Base-by-base conservation (phyloP, 2,329 filamentous ascomycete species). In the Venturia pyrina region DNA sequence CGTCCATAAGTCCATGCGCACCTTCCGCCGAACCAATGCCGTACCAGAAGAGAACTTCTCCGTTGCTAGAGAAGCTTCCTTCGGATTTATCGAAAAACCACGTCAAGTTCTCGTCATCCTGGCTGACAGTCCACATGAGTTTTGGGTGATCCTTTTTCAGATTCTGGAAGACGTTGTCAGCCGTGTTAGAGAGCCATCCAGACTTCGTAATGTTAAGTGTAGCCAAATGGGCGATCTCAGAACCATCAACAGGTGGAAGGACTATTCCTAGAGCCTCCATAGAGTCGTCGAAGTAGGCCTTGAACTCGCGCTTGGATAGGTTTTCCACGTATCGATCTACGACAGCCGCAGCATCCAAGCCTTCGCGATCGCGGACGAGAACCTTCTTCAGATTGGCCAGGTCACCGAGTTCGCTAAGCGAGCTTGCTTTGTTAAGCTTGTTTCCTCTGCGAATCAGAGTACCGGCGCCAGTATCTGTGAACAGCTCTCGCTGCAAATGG, bases 71-170 rank as follows among this genome's bases (percentile, higher is more conserved):
- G 72, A 97, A 85, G 77, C 91, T 96, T 66, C 95, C 93, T 71
- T 97, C 92, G 11, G 93, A 89, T 83, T 96, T 96, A 78, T 96
- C 93, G 71, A 96, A 96, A 82, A 98, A 97, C 95, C 93, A 98
- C 13, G 91, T 93, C 72, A 98, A 82, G 76, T 98, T 97, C 83
- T 98, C 93, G 72, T 98, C 93, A 70, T 96, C 89, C 73, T 93
- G 89, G 80, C 90, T 93, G 68, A 97, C 93, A n/a, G 92, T 96
- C 93, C 93, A 99, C 69, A 91, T 89, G 69, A 98, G 83, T 79
- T 89, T 91, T 65, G 92, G 87, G 76, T 93, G 89, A 74, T 97
- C 93, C 78, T 96, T 96, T 83, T 93, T 96, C 76, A 98, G 90
- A 68, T 90, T 89, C 69, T 89, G 86, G 76, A 98, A 96, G 66